Percentiles rank a stretch among this genome's conserved stretches.
Conservation (phyloP, 1,139 yeast genomes). For the Scheffersomyces parashehatae region DNA sequence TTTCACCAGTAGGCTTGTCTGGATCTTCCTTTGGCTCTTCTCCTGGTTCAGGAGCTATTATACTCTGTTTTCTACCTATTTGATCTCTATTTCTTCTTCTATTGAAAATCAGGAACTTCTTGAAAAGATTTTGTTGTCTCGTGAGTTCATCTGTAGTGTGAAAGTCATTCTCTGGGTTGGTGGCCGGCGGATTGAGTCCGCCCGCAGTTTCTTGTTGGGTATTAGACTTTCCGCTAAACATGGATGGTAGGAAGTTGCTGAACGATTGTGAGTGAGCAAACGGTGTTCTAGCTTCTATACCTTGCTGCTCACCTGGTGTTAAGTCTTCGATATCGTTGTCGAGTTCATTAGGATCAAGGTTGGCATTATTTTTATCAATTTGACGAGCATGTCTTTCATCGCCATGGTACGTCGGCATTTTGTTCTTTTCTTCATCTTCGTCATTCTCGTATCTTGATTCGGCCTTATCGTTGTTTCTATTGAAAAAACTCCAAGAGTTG, state of each 20-base stretch:
- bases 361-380: conserved; percentile 1
- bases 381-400: too few relatives aligned
- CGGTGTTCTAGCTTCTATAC: conserved; percentile 1
- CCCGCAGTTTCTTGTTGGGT: conserved; percentile 4
- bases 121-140: conserved; percentile 17
- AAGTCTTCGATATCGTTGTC: background rate
- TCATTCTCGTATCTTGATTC: conserved; percentile 29
- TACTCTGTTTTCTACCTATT: conserved; percentile 17
- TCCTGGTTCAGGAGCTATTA: conserved; percentile 17
- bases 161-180: background rate
- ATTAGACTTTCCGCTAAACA: conserved; percentile 12
- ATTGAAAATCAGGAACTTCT: conserved; percentile 27
- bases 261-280: conserved; percentile 10
- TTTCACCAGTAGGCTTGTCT: conserved; percentile 37
- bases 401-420: conserved; percentile 4
- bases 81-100: conserved; percentile 28
- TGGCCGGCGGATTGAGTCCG: conserved; percentile 2
- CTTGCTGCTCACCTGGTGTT: background rate
- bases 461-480: conserved; percentile 20
- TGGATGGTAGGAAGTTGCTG: conserved; percentile 14
- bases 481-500: conserved; percentile 31
- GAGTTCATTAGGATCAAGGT: conserved; percentile 7
- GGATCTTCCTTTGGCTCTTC: conserved; percentile 21
- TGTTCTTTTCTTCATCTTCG: conserved; percentile 23
- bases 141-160: conserved; percentile 12